phyloP scores from a whole-genome alignment of 2,329 filamentous ascomycete species.

The Claviceps cyperi region DNA sequence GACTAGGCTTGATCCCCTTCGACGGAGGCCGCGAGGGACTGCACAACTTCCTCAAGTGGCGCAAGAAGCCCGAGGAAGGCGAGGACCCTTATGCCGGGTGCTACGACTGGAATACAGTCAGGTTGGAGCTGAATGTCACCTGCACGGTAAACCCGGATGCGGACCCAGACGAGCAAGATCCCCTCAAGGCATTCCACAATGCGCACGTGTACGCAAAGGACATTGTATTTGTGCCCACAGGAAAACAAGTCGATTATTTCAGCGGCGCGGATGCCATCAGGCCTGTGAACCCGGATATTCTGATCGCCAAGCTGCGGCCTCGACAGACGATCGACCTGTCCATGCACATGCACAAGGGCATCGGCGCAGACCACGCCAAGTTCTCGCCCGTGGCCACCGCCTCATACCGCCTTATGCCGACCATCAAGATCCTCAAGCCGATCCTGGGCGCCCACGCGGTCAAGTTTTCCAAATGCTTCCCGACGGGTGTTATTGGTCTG shows the following conservation, averaged over 20 bases:
- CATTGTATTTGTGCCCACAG: constrained; percentile 62
- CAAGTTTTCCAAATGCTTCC: constrained; percentile 86
- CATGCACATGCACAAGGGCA: constrained; percentile 90
- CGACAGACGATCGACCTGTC: constrained; percentile 75
- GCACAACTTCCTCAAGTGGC: constrained; percentile 66
- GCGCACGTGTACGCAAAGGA: constrained; percentile 70
- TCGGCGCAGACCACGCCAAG: constrained; percentile 89
- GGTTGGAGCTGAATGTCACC: constrained; percentile 59
- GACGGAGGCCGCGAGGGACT: constrained; percentile 66
- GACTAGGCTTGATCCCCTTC: constrained; percentile 82
- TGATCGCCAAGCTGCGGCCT: constrained; percentile 86
- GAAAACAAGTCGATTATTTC: constrained; percentile 58
- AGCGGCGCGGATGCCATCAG: constrained; percentile 51
- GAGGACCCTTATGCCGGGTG: constrained; percentile 45
- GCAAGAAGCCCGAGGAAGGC: constrained; percentile 51
- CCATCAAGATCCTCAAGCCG: constrained; percentile 68
- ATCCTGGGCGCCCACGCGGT: constrained; percentile 76
- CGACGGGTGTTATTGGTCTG: constrained; percentile 70
- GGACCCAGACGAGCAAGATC: constrained; percentile 59
- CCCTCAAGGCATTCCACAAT: constrained; percentile 70
- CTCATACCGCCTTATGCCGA: constrained; percentile 78
- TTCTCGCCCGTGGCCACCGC: constrained; percentile 94
- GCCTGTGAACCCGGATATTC: constrained; percentile 78
- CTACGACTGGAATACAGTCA: constrained; percentile 77
- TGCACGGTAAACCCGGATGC: constrained; percentile 71